Evolutionary conservation across 1,284 basidiomycete species (phyloP), one percentile per base, ranked within the genome.

Genomic region (Ustilago bromivora): DNA sequence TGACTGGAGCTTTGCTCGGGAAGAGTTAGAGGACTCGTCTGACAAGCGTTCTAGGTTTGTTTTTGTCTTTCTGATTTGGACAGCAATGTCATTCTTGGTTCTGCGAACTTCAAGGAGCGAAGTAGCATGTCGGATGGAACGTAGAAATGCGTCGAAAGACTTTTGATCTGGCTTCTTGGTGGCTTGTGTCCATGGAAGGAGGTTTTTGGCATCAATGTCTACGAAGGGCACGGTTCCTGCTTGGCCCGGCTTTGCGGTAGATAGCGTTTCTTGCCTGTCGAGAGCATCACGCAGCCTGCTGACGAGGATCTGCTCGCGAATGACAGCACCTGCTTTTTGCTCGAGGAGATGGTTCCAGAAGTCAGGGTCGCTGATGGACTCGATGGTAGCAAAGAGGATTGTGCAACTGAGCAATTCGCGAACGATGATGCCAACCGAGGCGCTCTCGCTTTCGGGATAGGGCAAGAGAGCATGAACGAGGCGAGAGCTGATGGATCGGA

Each of bases 331-430:
- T 51, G 94, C 93, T 87, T 94, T 90, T 87, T 95, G 92, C 85
- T 98, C 95, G 61, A 98, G 93, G 54, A 91, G 90, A 62, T 91
- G 89, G 87, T 98, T 98, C 94, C 95, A 98, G 49, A 97, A 97
- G 86, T 98, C 96, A 17, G 95, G 93, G 84, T 98, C 96, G 57
- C 93, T 90, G 52, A 98, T 84, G 91, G 96, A 93, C 63, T 98
- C 94, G 88, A 98, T 92, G 62, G 96, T 86, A 3, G 96, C 94
- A 81, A 92, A 91, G 36, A 98, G 85, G 6, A 97, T 90, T 1
- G 92, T 88, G 81, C 94, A 96, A 6, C 93, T 90, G 3, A 93
- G 88, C 78, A 98, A 90, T 86, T 99, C 96, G 53, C 94, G 15
- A 91, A 80, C 91, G 13, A 94, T 91, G 43, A 92, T 91, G 61